Conservation (phyloP, 306 rosid species). For the Geum urbanum region DNA sequence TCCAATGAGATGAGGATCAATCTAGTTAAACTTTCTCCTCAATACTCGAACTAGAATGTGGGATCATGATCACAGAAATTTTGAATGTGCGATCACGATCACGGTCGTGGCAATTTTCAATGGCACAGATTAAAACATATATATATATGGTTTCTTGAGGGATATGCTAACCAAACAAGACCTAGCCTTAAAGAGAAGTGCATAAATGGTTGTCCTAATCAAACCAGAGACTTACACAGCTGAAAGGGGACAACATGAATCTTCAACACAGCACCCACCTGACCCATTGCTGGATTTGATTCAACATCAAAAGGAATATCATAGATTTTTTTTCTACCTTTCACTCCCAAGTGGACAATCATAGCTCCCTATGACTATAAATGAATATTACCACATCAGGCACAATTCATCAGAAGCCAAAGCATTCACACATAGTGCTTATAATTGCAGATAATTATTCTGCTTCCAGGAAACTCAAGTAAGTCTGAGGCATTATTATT, state of each 20-base stretch:
- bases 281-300: conserved; percentile 52
- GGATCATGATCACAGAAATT: conserved; percentile 16
- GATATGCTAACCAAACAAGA: conserved; percentile 25
- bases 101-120: conserved; percentile 15
- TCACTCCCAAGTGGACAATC: conserved; percentile 42
- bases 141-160: background rate
- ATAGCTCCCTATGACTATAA: conserved; percentile 32
- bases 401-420: conserved; percentile 20
- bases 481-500: background rate
- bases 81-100: background rate
- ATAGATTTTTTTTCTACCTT: background rate
- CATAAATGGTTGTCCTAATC: conserved; percentile 62
- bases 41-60: background rate
- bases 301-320: conserved; percentile 29
- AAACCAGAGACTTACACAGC: conserved; percentile 45
- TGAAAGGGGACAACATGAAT: conserved; percentile 90
- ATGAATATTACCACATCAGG: conserved; percentile 36
- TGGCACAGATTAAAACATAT: background rate
- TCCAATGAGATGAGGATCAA: conserved; percentile 9
- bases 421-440: conserved; percentile 29
- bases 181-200: conserved; percentile 11
- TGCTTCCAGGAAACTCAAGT: background rate
- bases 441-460: background rate
- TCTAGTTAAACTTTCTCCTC: conserved; percentile 16
- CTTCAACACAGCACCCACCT: conserved; percentile 49